Evolutionary conservation across 208 protist species (phyloP).

Genomic region (Perkinsela sp.): DNA sequence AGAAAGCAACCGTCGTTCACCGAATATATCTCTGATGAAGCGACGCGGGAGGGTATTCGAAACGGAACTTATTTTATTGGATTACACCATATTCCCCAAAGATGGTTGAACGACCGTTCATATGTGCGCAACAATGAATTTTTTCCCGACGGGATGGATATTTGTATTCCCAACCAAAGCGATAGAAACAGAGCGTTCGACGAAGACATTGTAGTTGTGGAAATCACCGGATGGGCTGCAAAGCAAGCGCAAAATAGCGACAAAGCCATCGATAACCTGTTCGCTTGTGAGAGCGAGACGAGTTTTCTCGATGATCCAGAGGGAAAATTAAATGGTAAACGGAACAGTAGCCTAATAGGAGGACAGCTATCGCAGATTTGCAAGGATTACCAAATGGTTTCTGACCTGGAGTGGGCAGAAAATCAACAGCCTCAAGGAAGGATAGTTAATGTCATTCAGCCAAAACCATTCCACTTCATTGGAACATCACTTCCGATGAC

Average conservation of each 20-base stretch:
- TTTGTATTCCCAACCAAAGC: background rate
- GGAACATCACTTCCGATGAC: no score
- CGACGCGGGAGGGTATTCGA: no score
- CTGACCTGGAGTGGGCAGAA: background rate
- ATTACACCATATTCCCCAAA: background rate
- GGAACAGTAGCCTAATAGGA: background rate
- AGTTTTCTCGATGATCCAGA: background rate
- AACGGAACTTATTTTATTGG: background rate
- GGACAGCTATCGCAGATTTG: background rate
- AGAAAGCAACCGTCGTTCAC: no score
- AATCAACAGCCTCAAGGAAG: no score
- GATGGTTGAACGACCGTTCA: background rate
- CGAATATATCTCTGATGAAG: no score
- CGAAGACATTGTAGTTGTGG: background rate
- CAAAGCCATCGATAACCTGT: background rate
- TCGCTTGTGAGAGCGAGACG: background rate
- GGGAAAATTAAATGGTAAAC: background rate
- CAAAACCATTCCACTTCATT: no score
- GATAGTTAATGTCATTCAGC: no score
- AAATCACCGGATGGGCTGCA: background rate
- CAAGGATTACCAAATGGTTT: background rate
- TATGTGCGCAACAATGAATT: background rate
- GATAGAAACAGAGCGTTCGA: background rate
- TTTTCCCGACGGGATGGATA: background rate
- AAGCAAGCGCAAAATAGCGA: no score